Percentiles rank a stretch among this genome's conserved stretches.
These are phyloP conservation scores for Scutellaria minor DNA, from an alignment of 257 asterid genomes.

Conservation along the genomic window DNA sequence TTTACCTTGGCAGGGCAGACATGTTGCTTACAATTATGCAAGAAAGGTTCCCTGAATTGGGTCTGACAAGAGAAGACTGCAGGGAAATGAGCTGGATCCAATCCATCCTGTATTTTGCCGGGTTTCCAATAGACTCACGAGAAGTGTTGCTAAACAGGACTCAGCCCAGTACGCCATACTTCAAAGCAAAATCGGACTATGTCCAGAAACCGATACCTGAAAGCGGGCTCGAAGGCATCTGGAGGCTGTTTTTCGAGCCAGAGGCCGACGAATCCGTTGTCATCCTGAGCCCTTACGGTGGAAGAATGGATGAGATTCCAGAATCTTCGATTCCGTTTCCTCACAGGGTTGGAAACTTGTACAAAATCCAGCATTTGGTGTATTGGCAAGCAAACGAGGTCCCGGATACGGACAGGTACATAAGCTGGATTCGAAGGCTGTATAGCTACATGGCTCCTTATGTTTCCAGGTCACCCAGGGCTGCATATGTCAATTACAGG, in stretches of 20 bases:
- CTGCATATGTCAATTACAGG: constrained; percentile 32
- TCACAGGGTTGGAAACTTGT: constrained; percentile 28
- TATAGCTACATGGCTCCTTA: constrained; percentile 35
- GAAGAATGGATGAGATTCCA: constrained; percentile 31
- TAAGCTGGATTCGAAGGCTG: constrained; percentile 26
- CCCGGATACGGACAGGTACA: constrained; percentile 4
- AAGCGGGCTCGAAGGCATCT: constrained; percentile 39
- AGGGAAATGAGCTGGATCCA: constrained; percentile 47
- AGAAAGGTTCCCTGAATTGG: constrained; percentile 47
- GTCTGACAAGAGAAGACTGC: constrained; percentile 40
- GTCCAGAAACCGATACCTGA: constrained; percentile 43
- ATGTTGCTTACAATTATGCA: constrained; percentile 33
- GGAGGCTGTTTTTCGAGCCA: not conserved
- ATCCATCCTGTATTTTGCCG: not conserved
- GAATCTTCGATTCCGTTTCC: constrained; percentile 30
- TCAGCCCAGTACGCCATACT: constrained; percentile 12
- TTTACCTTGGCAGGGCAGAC: constrained; percentile 37
- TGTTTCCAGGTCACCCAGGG: constrained; percentile 15
- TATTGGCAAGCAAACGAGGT: not conserved
- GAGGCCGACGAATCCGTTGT: not conserved
- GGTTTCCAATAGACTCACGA: not conserved
- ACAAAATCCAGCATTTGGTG: constrained; percentile 21
- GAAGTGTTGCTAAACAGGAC: constrained; percentile 35
- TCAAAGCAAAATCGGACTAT: constrained; percentile 44
- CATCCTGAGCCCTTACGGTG: constrained; percentile 26